Evolutionary conservation across 495 filamentous ascomycete species (phyloP).

Genomic region (Penicillium longicatenatum): DNA sequence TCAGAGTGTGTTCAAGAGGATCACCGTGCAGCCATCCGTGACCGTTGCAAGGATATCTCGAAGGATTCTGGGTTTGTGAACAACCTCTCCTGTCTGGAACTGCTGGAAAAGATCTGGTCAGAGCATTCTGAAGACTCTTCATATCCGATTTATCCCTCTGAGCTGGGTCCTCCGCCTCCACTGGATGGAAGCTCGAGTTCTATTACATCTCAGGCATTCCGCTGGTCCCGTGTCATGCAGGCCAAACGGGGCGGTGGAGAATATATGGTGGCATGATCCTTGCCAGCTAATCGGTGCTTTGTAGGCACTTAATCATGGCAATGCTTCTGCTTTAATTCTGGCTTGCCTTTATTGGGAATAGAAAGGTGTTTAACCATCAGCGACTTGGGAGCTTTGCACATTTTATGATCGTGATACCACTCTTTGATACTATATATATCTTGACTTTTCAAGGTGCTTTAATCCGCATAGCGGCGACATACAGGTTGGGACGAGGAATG

Average conservation of each 20-base stretch:
- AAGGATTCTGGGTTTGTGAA: constrained; percentile 89
- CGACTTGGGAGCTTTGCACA: constrained; percentile 15
- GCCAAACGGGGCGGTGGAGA: constrained; percentile 69
- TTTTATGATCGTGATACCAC: constrained; percentile 28
- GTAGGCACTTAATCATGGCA: not conserved
- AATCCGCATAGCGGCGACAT: not conserved
- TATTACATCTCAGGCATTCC: constrained; percentile 55
- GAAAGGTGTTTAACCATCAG: constrained; percentile 14
- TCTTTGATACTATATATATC: constrained; percentile 7
- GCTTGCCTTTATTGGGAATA: not conserved
- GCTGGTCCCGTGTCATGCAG: constrained; percentile 77
- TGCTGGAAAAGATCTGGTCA: constrained; percentile 83
- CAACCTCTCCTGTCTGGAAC: constrained; percentile 81
- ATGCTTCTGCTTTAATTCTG: constrained; percentile 1
- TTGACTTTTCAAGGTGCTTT: not conserved
- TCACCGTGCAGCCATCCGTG: constrained; percentile 74
- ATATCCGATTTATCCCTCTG: constrained; percentile 21
- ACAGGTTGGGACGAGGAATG: not conserved
- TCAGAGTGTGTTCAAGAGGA: constrained; percentile 85
- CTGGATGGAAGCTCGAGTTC: constrained; percentile 20
- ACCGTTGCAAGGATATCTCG: constrained; percentile 83
- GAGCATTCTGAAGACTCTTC: constrained; percentile 41
- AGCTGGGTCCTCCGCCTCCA: constrained; percentile 18
- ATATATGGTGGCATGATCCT: constrained; percentile 75
- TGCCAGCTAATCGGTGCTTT: not conserved